Percentiles rank a stretch among this genome's conserved stretches.
Conservation (phyloP, 2,329 filamentous ascomycete genomes). For the Hawksworthiomyces lignivorus region DNA sequence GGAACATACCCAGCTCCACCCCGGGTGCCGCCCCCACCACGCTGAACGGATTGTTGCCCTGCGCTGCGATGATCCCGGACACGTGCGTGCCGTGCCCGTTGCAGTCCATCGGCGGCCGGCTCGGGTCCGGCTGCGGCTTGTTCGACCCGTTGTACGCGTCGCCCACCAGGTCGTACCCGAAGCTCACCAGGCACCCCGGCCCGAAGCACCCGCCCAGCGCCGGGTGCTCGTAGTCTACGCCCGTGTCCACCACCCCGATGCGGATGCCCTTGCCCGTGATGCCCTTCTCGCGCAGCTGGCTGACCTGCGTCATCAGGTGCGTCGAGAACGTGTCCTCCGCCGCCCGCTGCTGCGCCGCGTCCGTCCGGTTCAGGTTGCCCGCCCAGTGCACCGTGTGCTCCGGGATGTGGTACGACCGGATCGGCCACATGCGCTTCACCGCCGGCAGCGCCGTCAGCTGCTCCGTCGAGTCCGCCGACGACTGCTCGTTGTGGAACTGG, state of each 20-base stretch:
- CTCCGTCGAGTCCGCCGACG: slow-evolving; percentile 33
- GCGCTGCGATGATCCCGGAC: slow-evolving; percentile 54
- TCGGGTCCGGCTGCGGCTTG: slow-evolving; percentile 33
- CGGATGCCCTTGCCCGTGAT: slow-evolving; percentile 44
- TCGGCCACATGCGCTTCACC: slow-evolving; percentile 43
- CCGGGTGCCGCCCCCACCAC: slow-evolving; percentile 51
- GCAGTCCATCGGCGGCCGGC: slow-evolving; percentile 42
- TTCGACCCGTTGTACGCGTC: slow-evolving; percentile 30
- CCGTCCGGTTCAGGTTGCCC: slow-evolving; percentile 22
- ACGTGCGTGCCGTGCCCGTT: slow-evolving; percentile 54
- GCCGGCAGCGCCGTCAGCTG: slow-evolving; percentile 33
- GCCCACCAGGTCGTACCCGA: slow-evolving; percentile 14
- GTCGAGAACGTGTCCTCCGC: slow-evolving; percentile 36
- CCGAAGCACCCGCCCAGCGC: slow-evolving; percentile 29
- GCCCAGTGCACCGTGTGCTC: slow-evolving; percentile 37
- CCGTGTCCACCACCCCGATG: slow-evolving; percentile 46
- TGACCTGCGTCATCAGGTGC: slow-evolving; percentile 49
- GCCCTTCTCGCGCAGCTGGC: slow-evolving; percentile 41
- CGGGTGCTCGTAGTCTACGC: slow-evolving; percentile 15
- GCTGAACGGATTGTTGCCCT: slow-evolving; percentile 40
- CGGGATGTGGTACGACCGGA: slow-evolving; percentile 37
- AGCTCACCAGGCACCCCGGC: slow-evolving; percentile 13
- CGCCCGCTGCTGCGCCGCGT: slow-evolving; percentile 22
- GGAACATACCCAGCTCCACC: slow-evolving; percentile 48
- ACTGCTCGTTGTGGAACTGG: slow-evolving; percentile 39